Evolutionary conservation across 1,284 basidiomycete genomes (phyloP).

Genomic region (Ceratobasidium sp.): DNA sequence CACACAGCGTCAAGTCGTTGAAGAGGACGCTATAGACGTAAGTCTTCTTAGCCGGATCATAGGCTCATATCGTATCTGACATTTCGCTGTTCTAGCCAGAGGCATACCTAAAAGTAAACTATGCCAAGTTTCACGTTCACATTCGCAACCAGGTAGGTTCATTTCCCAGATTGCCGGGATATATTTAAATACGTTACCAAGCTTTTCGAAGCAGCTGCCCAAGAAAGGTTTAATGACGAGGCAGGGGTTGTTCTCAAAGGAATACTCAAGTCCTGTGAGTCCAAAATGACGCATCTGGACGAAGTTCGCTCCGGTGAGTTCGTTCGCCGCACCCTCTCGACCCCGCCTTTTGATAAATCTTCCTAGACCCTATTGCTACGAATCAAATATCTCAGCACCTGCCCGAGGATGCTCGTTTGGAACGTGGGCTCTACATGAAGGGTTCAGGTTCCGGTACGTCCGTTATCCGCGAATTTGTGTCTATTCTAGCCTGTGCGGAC

Average conservation of each 20-base stretch:
- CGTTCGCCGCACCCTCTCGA: not conserved
- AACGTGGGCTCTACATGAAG: constrained; percentile 49
- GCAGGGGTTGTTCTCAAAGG: constrained; percentile 78
- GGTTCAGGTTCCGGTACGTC: constrained; percentile 53
- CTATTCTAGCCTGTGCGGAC: constrained; percentile 78
- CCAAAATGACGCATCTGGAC: constrained; percentile 67
- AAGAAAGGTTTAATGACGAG: constrained; percentile 80
- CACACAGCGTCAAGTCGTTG: constrained; percentile 65
- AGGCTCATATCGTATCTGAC: constrained; percentile 12
- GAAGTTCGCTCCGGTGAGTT: constrained; percentile 72
- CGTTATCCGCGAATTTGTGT: constrained; percentile 78
- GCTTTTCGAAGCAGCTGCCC: constrained; percentile 79
- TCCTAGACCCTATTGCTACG: constrained; percentile 67
- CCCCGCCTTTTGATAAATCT: constrained; percentile 24
- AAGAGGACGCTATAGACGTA: constrained; percentile 74
- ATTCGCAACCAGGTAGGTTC: constrained; percentile 82
- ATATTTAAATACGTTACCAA: constrained; percentile 30
- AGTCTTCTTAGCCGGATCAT: constrained; percentile 49
- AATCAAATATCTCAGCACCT: constrained; percentile 70
- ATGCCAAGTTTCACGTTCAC: constrained; percentile 87
- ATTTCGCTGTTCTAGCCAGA: constrained; percentile 62
- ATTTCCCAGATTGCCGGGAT: not conserved
- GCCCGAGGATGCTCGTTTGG: constrained; percentile 60
- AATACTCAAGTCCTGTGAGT: constrained; percentile 73
- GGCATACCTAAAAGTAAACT: constrained; percentile 86